A percentile compares a stretch with the other conserved stretches of the same genome.
phyloP scores from a whole-genome alignment of 208 protist genomes.

The Acanthamoeba lugdunensis region DNA sequence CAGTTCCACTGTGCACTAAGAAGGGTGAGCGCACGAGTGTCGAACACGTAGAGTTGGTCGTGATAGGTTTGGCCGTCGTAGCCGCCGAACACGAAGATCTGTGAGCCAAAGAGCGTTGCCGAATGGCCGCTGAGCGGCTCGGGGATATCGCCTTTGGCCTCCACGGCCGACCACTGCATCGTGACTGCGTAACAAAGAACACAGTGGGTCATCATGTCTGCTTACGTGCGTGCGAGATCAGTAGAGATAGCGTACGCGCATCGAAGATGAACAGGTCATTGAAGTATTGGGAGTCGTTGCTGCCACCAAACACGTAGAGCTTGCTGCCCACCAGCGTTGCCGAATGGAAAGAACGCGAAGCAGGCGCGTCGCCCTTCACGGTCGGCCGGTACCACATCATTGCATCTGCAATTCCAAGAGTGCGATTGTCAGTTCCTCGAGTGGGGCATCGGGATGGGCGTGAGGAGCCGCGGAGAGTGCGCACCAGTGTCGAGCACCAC shows the following conservation, averaged over 20 bases:
- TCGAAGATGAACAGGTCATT: slow-evolving; percentile 51
- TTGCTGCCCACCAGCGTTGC: slow-evolving; percentile 48
- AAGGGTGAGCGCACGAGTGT: slow-evolving; percentile 21
- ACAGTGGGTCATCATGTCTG: background rate
- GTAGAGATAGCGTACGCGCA: background rate
- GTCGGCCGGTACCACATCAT: slow-evolving; percentile 53
- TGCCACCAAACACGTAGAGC: slow-evolving; percentile 49
- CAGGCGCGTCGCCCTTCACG: slow-evolving; percentile 23
- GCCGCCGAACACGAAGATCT: slow-evolving; percentile 70
- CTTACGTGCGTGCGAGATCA: background rate
- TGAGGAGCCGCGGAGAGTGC: background rate
- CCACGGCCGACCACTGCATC: background rate
- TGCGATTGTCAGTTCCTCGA: background rate
- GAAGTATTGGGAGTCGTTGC: background rate
- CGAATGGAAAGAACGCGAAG: background rate
- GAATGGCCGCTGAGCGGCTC: slow-evolving; percentile 56
- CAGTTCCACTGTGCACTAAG: background rate
- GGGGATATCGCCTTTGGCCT: slow-evolving; percentile 17
- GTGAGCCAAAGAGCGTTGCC: slow-evolving; percentile 49
- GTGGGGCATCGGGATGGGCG: background rate
- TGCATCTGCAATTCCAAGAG: background rate
- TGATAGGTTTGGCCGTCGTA: slow-evolving; percentile 25
- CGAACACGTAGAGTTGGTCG: slow-evolving; percentile 62
- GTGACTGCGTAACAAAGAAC: background rate
- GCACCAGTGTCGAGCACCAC: slow-evolving; percentile 42